Conservation (phyloP, 2,329 filamentous ascomycete species). For the Cyphellophora europaea region DNA sequence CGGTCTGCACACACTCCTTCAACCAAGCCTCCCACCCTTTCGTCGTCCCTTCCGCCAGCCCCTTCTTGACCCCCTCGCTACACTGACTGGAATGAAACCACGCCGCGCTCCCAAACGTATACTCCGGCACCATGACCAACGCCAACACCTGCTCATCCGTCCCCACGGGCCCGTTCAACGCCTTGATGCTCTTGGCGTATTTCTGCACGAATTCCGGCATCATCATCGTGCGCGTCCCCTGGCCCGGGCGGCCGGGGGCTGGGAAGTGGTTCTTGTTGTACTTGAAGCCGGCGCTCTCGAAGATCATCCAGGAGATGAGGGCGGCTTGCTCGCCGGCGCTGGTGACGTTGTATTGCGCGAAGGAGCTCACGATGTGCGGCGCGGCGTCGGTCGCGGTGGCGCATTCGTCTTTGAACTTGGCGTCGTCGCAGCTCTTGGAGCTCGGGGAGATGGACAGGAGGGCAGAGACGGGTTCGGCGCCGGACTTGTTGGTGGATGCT, state of each 20-base stretch:
- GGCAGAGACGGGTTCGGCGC: neutral
- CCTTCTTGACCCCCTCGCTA: slow-evolving; percentile 29
- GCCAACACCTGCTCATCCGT: slow-evolving; percentile 37
- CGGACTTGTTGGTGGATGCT: too few relatives aligned
- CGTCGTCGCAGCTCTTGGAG: slow-evolving; percentile 10
- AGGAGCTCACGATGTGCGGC: slow-evolving; percentile 41
- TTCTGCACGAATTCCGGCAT: slow-evolving; percentile 43
- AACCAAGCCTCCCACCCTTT: slow-evolving; percentile 46
- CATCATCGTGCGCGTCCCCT: slow-evolving; percentile 65
- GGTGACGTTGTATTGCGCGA: slow-evolving; percentile 49
- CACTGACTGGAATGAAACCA: slow-evolving; percentile 55
- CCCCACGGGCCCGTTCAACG: slow-evolving; percentile 27
- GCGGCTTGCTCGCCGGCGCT: slow-evolving; percentile 55
- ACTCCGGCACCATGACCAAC: slow-evolving; percentile 40
- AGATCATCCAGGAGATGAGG: slow-evolving; percentile 59
- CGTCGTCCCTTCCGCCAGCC: slow-evolving; percentile 37
- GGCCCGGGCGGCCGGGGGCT: slow-evolving; percentile 45
- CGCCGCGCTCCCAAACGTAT: slow-evolving; percentile 49
- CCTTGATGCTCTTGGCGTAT: slow-evolving; percentile 43
- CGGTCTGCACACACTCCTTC: slow-evolving; percentile 43
- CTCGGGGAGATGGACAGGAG: slow-evolving; percentile 10
- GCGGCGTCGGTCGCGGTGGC: slow-evolving; percentile 6
- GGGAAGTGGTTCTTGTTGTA: slow-evolving; percentile 59
- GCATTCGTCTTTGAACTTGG: slow-evolving; percentile 11
- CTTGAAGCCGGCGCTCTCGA: slow-evolving; percentile 60